A percentile compares a stretch with the other conserved stretches of the same genome.
Evolutionary conservation across 1,139 yeast genomes (phyloP).

Genomic region (Protomyces macrosporus): DNA sequence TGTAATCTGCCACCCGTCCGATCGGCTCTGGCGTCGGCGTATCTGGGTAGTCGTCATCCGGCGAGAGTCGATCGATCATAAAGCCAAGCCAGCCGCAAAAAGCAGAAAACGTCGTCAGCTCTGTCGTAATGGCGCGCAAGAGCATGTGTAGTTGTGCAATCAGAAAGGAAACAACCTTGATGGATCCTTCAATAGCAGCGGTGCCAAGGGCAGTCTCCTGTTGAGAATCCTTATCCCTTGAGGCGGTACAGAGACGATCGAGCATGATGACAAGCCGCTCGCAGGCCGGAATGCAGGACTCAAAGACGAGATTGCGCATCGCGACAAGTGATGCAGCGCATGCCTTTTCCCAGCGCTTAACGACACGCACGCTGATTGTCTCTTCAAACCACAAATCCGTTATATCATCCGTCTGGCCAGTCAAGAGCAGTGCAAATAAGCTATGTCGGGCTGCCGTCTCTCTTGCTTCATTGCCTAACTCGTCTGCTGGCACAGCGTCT

Average conservation of each 20-base stretch:
- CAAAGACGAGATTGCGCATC: slow-evolving; percentile 45
- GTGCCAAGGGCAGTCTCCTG: background rate
- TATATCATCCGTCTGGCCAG: slow-evolving; percentile 35
- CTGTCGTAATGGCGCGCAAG: slow-evolving; percentile 20
- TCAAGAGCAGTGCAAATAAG: slow-evolving; percentile 30
- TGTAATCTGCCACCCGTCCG: slow-evolving; percentile 26
- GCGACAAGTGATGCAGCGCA: slow-evolving; percentile 50
- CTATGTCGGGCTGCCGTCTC: slow-evolving; percentile 1
- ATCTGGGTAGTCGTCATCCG: slow-evolving; percentile 20
- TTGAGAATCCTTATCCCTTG: background rate
- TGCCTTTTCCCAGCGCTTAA: slow-evolving; percentile 51
- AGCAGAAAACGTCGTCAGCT: slow-evolving; percentile 27
- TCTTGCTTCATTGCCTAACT: background rate
- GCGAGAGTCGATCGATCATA: slow-evolving; percentile 27
- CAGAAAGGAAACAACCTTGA: background rate
- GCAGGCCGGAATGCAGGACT: slow-evolving; percentile 50
- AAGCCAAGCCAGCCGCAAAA: slow-evolving; percentile 31
- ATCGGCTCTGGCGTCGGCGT: slow-evolving; percentile 28
- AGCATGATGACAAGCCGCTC: slow-evolving; percentile 53
- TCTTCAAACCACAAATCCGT: slow-evolving; percentile 48
- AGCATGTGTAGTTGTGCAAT: slow-evolving; percentile 20
- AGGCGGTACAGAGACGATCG: slow-evolving; percentile 45
- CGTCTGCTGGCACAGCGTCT: background rate
- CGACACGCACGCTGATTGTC: slow-evolving; percentile 50
- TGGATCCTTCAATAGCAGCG: background rate